Percentiles rank a stretch among this genome's conserved stretches.
These are phyloP conservation scores for Cladosporium sp. DNA, from an alignment of 2,329 filamentous ascomycete genomes.

Conservation along the genomic window DNA sequence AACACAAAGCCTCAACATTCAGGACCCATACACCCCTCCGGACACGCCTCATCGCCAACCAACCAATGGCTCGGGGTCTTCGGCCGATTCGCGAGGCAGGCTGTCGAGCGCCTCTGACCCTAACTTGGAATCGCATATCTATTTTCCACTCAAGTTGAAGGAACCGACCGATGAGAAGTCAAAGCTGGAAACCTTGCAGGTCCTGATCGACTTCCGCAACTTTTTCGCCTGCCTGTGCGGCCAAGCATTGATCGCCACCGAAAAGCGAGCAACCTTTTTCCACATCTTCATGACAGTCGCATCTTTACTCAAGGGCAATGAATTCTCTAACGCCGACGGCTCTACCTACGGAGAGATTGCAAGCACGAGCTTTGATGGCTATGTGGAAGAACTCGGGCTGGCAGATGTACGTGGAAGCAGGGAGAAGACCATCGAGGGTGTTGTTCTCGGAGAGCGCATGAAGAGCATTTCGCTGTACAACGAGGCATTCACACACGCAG, in stretches of 20 bases:
- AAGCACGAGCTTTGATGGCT: conserved; percentile 63
- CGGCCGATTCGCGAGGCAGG: conserved; percentile 38
- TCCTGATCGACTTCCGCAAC: conserved; percentile 56
- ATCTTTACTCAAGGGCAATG: conserved; percentile 52
- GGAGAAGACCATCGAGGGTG: conserved; percentile 82
- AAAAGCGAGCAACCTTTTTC: conserved; percentile 51
- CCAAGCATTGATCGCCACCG: conserved; percentile 56
- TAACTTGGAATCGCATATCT: conserved; percentile 52
- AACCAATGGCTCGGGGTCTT: conserved; percentile 26
- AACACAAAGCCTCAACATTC: conserved; percentile 25
- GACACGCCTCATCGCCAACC: conserved; percentile 20
- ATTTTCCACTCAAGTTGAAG: conserved; percentile 55
- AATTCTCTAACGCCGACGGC: conserved; percentile 58
- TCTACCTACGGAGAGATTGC: conserved; percentile 61
- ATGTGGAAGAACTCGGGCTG: conserved; percentile 70
- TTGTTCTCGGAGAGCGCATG: conserved; percentile 86
- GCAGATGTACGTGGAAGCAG: conserved; percentile 76
- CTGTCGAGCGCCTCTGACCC: conserved; percentile 44
- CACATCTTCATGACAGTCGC: conserved; percentile 58
- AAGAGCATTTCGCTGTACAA: conserved; percentile 77
- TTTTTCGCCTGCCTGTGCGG: conserved; percentile 61
- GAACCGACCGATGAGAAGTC: conserved; percentile 25
- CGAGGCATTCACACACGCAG: conserved; percentile 86
- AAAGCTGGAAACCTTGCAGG: conserved; percentile 48
- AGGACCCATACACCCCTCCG: conserved; percentile 26